Evolutionary conservation across 257 asterid genomes (phyloP).

Genomic region (Nicotiana paniculata): DNA sequence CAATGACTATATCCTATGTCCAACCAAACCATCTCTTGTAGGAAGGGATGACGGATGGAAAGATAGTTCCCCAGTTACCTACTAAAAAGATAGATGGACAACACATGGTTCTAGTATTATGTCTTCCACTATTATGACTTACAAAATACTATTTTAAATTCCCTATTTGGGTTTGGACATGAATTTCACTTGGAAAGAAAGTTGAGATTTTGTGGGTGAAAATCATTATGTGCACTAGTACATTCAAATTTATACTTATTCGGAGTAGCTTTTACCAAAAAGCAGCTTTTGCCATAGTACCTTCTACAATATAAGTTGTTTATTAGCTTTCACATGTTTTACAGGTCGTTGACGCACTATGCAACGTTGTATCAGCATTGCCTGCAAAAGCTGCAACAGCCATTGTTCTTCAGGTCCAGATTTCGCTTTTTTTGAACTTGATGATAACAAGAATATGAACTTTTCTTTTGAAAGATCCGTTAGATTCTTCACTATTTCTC

Average conservation of each 20-base stretch:
- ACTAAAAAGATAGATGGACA: not conserved
- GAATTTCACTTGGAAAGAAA: not conserved
- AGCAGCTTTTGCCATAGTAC: not conserved
- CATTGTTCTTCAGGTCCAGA: slow-evolving; percentile 93
- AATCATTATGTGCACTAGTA: not conserved
- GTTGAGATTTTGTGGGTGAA: not conserved
- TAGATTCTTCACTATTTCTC: not conserved
- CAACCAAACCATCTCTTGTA: not conserved
- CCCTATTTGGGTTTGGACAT: not conserved
- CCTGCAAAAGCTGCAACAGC: slow-evolving; percentile 99
- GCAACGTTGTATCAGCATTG: slow-evolving; percentile 88
- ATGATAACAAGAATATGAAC: not conserved
- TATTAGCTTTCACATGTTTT: not conserved
- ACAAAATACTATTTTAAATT: not conserved
- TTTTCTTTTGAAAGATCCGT: not conserved
- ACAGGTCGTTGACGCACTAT: slow-evolving; percentile 94
- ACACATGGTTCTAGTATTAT: not conserved
- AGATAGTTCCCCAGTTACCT: not conserved
- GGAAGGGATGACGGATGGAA: not conserved
- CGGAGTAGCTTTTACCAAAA: not conserved
- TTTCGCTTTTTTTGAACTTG: slow-evolving; percentile 35
- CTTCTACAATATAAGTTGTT: not conserved
- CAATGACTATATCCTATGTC: not conserved
- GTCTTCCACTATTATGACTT: not conserved
- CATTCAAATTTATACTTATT: not conserved